Evolutionary conservation across 768 basidiomycete species (phyloP).

Genomic region (Rhizopogon sp.): DNA sequence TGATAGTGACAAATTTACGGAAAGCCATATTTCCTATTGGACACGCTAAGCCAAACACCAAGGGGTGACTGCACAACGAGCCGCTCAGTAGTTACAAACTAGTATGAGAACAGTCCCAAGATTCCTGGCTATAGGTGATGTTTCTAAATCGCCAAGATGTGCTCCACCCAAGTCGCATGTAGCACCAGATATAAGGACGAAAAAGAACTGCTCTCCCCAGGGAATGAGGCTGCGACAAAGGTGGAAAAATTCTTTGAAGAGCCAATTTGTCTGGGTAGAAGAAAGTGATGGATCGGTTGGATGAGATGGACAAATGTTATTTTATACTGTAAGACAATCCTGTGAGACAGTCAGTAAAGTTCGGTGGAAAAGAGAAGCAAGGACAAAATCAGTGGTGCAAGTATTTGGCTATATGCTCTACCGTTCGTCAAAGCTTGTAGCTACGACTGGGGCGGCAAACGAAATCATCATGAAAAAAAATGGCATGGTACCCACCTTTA

Average conservation of each 20-base stretch:
- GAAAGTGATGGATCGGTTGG: neutral
- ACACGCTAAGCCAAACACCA: neutral
- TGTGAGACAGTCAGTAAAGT: neutral
- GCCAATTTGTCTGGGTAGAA: slow-evolving; percentile 27
- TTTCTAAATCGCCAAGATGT: neutral
- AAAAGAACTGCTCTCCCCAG: slow-evolving; percentile 21
- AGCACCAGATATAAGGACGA: slow-evolving; percentile 2
- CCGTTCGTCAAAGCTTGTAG: slow-evolving; percentile 56
- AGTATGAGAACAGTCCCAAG: neutral
- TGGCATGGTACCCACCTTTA: slow-evolving; percentile 25
- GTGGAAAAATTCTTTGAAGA: slow-evolving; percentile 8
- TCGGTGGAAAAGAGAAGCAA: neutral
- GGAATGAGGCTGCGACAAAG: slow-evolving; percentile 28
- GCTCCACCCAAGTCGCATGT: neutral
- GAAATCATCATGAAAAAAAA: slow-evolving; percentile 47
- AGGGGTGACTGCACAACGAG: no score
- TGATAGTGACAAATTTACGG: no score
- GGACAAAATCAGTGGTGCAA: slow-evolving; percentile 54
- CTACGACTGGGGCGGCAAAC: slow-evolving; percentile 77
- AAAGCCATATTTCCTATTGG: no score
- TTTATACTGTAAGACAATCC: neutral
- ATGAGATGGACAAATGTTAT: no score
- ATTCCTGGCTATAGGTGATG: neutral
- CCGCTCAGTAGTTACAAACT: neutral
- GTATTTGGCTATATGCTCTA: slow-evolving; percentile 62